phyloP scores from a whole-genome alignment of 2,329 filamentous ascomycete species.

The Pyrenophora seminiperda region DNA sequence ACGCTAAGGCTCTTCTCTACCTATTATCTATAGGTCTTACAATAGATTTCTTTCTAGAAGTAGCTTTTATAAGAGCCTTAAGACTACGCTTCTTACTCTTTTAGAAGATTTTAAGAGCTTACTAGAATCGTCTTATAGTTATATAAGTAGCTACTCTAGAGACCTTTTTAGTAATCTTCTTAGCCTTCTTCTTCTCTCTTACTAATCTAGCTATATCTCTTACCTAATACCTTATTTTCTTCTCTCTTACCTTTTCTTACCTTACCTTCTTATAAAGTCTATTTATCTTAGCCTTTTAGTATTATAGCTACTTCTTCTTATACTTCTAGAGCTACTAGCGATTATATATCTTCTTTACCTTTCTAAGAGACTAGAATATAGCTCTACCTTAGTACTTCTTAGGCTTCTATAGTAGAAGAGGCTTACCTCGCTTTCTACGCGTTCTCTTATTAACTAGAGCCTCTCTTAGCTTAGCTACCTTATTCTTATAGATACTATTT shows the following conservation, averaged over 20 bases:
- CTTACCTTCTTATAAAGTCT: no score
- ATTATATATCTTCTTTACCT: no score
- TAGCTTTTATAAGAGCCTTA: not conserved
- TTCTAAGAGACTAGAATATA: no score
- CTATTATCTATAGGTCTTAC: not conserved
- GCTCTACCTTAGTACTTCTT: constrained; percentile 7
- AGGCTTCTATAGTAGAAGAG: constrained; percentile 2
- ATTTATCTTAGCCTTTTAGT: no score
- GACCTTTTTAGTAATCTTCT: not conserved
- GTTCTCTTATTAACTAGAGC: constrained; percentile 6
- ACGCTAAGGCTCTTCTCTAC: no score
- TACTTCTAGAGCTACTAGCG: no score
- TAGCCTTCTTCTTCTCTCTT: constrained; percentile 3
- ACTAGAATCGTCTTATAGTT: not conserved
- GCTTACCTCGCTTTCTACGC: constrained; percentile 1
- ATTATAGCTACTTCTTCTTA: no score
- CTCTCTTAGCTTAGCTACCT: constrained; percentile 2
- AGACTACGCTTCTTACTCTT: constrained; percentile 4
- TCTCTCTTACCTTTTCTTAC: no score
- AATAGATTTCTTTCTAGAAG: not conserved
- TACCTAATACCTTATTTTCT: no score
- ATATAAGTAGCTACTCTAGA: not conserved
- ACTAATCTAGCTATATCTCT: not conserved
- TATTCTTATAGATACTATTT: constrained; percentile 4
- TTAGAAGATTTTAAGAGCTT: constrained; percentile 3